Conservation (phyloP, 768 basidiomycete species). For the Suillus lakei region DNA sequence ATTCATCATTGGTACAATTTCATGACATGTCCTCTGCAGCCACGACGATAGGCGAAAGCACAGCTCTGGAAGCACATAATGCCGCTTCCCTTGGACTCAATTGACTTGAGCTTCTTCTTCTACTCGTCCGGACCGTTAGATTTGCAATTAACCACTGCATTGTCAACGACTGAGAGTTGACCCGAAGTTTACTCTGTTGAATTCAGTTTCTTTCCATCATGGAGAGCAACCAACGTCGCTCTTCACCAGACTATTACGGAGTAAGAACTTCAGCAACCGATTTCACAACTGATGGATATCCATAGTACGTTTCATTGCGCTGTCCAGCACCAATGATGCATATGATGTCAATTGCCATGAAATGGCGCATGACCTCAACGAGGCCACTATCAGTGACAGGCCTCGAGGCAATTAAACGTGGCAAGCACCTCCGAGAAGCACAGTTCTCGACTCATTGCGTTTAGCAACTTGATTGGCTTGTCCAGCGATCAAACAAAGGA, state of each 20-base stretch:
- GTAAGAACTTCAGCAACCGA: background rate
- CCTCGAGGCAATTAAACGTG: background rate
- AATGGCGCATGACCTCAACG: background rate
- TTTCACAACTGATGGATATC: background rate
- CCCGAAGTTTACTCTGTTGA: background rate
- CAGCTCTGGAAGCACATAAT: background rate
- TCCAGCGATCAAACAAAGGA: background rate
- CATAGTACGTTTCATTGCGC: background rate
- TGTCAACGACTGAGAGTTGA: background rate
- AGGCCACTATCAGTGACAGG: background rate
- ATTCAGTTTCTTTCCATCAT: background rate
- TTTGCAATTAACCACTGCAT: background rate
- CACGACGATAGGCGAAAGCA: background rate
- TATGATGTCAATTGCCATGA: background rate
- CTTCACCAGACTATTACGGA: background rate
- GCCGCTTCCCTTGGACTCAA: background rate
- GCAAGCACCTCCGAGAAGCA: constrained; percentile 5
- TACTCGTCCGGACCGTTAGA: background rate
- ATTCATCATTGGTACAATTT: background rate
- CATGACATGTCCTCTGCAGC: background rate
- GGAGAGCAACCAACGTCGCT: background rate
- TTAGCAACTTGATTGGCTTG: background rate
- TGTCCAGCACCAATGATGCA: background rate
- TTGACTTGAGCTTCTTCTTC: background rate
- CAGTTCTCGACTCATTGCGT: background rate